These are phyloP conservation scores for Saccharomyces paradoxus DNA, from an alignment of 805 yeast species.

Conservation along the genomic window DNA sequence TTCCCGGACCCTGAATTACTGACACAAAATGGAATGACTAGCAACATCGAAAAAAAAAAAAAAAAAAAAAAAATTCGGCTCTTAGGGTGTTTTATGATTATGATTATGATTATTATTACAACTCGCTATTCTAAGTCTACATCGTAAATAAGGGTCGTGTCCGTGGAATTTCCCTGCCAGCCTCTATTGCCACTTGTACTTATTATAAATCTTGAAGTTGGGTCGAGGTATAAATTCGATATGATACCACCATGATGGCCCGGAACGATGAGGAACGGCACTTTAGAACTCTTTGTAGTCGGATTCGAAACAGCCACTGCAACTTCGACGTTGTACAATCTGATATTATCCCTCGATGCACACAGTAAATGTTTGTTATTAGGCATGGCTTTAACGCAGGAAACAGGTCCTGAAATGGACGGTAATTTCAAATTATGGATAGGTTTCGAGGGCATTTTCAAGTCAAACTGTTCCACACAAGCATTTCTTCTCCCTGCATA, in stretches of 20 bases:
- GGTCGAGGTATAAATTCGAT: slow-evolving; percentile 72
- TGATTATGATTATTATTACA: not conserved
- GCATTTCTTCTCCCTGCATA: slow-evolving; percentile 88
- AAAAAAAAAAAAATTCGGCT: not conserved
- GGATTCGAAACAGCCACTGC: slow-evolving; percentile 4
- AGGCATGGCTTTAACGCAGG: slow-evolving; percentile 71
- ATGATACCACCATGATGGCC: slow-evolving; percentile 94
- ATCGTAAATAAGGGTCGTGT: slow-evolving; percentile 74
- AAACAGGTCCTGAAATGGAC: slow-evolving; percentile 81
- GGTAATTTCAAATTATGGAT: slow-evolving; percentile 66
- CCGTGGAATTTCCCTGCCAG: slow-evolving; percentile 81
- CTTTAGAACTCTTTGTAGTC: slow-evolving; percentile 11
- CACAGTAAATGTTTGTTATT: slow-evolving; percentile 72
- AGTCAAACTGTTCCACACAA: slow-evolving; percentile 65
- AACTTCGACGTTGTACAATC: slow-evolving; percentile 66
- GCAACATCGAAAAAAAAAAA: not conserved
- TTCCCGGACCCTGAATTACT: not conserved
- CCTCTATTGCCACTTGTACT: slow-evolving; percentile 94
- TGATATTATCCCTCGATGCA: slow-evolving; percentile 83
- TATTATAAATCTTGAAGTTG: slow-evolving; percentile 78
- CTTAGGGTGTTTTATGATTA: not conserved
- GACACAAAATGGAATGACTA: not conserved
- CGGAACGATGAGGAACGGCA: slow-evolving; percentile 85
- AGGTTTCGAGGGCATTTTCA: slow-evolving; percentile 52
- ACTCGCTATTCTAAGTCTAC: slow-evolving; percentile 40